Base-by-base conservation (phyloP, 192 early-diverging fungal species). In the Coemansia sp. region DNA sequence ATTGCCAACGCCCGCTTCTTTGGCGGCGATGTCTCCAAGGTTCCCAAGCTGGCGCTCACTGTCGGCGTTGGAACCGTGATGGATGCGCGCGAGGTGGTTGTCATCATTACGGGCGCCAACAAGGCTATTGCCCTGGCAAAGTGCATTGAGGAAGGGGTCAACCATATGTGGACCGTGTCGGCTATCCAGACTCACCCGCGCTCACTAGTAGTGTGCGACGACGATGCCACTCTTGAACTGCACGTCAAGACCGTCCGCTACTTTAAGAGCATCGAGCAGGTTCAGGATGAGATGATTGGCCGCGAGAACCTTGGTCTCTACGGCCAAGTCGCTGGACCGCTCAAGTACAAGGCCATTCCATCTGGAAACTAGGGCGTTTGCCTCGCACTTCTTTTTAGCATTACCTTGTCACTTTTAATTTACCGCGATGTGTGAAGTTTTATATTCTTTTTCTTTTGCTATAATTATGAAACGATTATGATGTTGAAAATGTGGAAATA, bases 81-180 rank as follows among this genome's bases (percentile, higher is more conserved):
- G 81, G 92, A 92, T 67, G 88, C 92, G 13, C 86, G 90, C 61
- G 93, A 94, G 65, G 91, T 94, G 31, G 79, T 90, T 39, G 79
- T 94, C 34, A 88, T 94, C 69, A 94, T 94, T 59, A 93, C 90
- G 18, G 93, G 93, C 55, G 93, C 93, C 11, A 88, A 91, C 80
- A 94, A 94, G 72, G 90, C 91, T 12, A 75, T 92, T 26, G 91
- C 92, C 1, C 75, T 94, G 59, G 90, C 91, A 65, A 92, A 94
- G 82, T 92, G 91, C 77, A 91, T 93, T 56, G 92, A 84, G 59
- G 87, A 88, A 69, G 89, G 91, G 18, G 89, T 94, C 67, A 94
- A 94, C 84, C 91, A 93, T 83, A 94, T 94, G 91, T 94, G 90
- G 90, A 92, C 91, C 25, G 88, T 94, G 56, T 92, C 90, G 12